Evolutionary conservation across 139 green algal species (phyloP).

Genomic region (Mychonastes homosphaera): DNA sequence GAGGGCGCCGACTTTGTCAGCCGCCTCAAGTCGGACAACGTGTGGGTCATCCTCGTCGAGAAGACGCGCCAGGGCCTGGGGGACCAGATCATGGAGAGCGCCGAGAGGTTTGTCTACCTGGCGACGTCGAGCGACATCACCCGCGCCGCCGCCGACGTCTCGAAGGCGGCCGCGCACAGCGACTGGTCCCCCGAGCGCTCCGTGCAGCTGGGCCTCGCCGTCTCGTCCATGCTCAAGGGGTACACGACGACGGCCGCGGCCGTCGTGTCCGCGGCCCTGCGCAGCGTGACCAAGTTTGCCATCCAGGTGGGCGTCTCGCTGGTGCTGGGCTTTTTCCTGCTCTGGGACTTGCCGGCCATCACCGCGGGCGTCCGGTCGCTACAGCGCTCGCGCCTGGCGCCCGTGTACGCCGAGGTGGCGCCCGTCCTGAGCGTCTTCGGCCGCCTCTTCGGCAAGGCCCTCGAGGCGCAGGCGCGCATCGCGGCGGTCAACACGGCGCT

Average conservation of each 20-base stretch:
- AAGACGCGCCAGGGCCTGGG: conserved; percentile 75
- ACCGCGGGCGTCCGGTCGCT: conserved; percentile 45
- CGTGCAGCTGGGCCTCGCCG: conserved; percentile 53
- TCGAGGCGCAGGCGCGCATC: conserved; percentile 82
- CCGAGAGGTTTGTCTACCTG: conserved; percentile 78
- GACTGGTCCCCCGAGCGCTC: conserved; percentile 54
- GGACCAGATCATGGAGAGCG: conserved; percentile 78
- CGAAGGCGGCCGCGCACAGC: too few species aligned
- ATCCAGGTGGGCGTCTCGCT: conserved; percentile 78
- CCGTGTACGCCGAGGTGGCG: conserved; percentile 81
- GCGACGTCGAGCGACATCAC: conserved; percentile 64
- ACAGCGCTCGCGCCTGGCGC: conserved; percentile 44
- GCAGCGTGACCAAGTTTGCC: conserved; percentile 66
- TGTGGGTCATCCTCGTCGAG: conserved; percentile 74
- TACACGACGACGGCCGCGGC: conserved; percentile 79
- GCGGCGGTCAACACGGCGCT: conserved; percentile 83
- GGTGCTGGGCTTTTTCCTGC: conserved; percentile 84
- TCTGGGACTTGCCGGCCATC: conserved; percentile 86
- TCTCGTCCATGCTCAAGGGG: conserved; percentile 63
- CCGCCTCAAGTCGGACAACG: conserved; percentile 77
- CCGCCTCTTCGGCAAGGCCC: conserved; percentile 76
- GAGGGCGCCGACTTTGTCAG: conserved; percentile 78
- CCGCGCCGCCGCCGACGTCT: conserved; percentile 17
- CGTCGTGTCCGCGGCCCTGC: conserved; percentile 60
- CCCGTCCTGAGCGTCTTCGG: conserved; percentile 70